These are phyloP conservation scores for Epichloe elymi DNA, from an alignment of 2,329 filamentous ascomycete genomes.

Conservation along the genomic window DNA sequence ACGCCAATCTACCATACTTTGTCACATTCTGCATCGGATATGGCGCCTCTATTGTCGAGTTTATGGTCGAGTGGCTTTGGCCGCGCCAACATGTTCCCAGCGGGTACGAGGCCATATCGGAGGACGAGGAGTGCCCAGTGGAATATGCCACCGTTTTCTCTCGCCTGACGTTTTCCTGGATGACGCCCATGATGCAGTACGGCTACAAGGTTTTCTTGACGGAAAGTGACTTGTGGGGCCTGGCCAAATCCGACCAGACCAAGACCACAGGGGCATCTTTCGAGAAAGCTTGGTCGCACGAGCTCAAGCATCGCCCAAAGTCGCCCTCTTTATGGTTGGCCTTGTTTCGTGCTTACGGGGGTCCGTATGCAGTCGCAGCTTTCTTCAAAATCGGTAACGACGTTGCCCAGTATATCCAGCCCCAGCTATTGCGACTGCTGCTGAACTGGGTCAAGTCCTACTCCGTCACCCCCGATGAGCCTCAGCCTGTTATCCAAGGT, in stretches of 20 bases:
- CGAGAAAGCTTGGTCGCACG: constrained; percentile 60
- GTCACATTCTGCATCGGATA: constrained; percentile 60
- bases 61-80: constrained; percentile 72
- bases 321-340: constrained; percentile 66
- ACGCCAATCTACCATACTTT: constrained; percentile 59
- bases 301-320: constrained; percentile 54
- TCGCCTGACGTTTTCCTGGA: constrained; percentile 89
- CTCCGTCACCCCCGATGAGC: constrained; percentile 32
- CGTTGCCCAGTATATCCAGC: constrained; percentile 73
- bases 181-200: constrained; percentile 94
- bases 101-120: constrained; percentile 41
- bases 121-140: constrained; percentile 54
- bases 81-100: constrained; percentile 54
- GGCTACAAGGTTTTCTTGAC: constrained; percentile 87
- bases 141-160: constrained; percentile 95
- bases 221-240: constrained; percentile 90
- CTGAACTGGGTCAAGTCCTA: constrained; percentile 82
- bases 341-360: constrained; percentile 71
- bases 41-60: constrained; percentile 56
- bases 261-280: constrained; percentile 58
- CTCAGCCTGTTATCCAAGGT: constrained; percentile 70
- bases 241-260: constrained; percentile 70
- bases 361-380: constrained; percentile 67
- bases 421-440: constrained; percentile 73
- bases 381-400: constrained; percentile 88